Percentiles rank a stretch among this genome's conserved stretches.
These are phyloP conservation scores for Periconia sp. DNA, from an alignment of 2,329 filamentous ascomycete genomes.

Conservation along the genomic window DNA sequence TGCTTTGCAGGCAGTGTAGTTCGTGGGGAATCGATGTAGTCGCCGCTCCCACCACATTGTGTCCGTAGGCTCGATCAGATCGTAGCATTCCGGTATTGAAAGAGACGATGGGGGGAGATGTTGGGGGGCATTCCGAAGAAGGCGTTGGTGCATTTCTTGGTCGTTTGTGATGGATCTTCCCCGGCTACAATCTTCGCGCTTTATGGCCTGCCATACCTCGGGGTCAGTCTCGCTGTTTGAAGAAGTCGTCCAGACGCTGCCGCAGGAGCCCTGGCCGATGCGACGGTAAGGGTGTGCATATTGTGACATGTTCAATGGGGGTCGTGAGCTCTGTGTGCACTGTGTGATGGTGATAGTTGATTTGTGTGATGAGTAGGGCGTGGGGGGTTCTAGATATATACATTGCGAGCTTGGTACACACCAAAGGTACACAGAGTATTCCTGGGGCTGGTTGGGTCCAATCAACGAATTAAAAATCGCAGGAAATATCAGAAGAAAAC, in stretches of 20 bases:
- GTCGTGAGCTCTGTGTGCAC: too few relatives aligned
- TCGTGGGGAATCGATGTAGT: conserved; percentile 23
- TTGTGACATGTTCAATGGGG: too few relatives aligned
- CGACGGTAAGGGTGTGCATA: conserved; percentile 10
- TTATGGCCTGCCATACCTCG: neutral
- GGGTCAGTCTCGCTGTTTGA: neutral
- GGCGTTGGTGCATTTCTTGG: conserved; percentile 7
- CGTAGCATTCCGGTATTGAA: neutral
- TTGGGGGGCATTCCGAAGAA: neutral
- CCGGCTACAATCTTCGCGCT: conserved; percentile 12
- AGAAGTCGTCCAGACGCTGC: conserved; percentile 12
- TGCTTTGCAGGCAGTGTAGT: conserved; percentile 1
- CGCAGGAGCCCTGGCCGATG: conserved; percentile 16
- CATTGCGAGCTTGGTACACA: too few relatives aligned
- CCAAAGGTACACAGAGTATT: too few relatives aligned
- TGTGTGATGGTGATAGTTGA: too few relatives aligned
- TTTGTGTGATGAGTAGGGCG: too few relatives aligned
- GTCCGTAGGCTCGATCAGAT: conserved; percentile 1
- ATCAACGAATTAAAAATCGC: too few relatives aligned
- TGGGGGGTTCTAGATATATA: too few relatives aligned
- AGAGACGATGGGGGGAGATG: neutral
- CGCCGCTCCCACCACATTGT: neutral
- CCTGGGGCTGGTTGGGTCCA: too few relatives aligned
- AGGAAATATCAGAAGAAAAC: too few relatives aligned
- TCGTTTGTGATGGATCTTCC: conserved; percentile 14